Conservation (phyloP, 163 green algal genomes). For the Scenedesmus sp. region DNA sequence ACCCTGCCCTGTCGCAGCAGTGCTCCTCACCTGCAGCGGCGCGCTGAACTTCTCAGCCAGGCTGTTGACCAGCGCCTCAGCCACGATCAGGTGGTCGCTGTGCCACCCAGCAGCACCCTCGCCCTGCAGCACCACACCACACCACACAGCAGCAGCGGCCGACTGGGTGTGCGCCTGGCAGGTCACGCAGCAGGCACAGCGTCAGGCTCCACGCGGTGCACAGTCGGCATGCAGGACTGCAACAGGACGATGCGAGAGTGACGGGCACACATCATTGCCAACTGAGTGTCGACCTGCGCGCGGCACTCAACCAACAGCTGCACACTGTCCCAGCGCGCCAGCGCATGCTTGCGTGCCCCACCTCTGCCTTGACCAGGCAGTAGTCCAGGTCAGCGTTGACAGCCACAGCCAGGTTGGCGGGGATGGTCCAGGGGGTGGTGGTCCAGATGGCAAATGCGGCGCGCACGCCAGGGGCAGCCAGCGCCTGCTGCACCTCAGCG, state of each 20-base stretch:
- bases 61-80: conserved; percentile 65
- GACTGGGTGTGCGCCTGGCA: too few species aligned
- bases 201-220: not conserved
- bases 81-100: conserved; percentile 65
- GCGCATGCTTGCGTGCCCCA: conserved; percentile 5
- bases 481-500: not conserved
- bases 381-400: conserved; percentile 97
- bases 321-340: not conserved
- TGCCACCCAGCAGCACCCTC: conserved; percentile 58
- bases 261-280: not conserved
- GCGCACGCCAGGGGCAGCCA: conserved; percentile 20
- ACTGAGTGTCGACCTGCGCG: too few species aligned
- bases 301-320: not conserved
- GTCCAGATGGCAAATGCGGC: conserved; percentile 97
- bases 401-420: conserved; percentile 97
- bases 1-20: not conserved
- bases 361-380: conserved; percentile 84
- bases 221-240: not conserved
- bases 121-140: conserved; percentile 51
- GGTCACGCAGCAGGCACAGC: not conserved
- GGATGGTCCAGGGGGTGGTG: conserved; percentile 95
- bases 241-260: not conserved
- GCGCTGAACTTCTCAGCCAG: conserved; percentile 86
- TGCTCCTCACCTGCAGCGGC: conserved; percentile 64
- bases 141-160: not conserved